Evolutionary conservation across 805 yeast species (phyloP).

Genomic region (Nadsonia fulvescens): DNA sequence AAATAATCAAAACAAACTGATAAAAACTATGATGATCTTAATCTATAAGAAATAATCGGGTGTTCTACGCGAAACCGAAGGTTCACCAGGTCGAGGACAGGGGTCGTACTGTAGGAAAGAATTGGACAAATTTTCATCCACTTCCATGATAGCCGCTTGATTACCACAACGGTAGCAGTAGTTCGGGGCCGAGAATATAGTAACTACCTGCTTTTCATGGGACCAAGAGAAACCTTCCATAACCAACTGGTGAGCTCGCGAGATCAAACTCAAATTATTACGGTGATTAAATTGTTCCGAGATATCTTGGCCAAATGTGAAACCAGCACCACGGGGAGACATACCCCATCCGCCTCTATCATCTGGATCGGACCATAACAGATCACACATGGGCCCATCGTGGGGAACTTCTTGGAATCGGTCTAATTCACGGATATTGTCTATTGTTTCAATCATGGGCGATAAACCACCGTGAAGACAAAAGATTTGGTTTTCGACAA

Average conservation of each 20-base stretch:
- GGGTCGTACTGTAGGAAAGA: constrained; percentile 91
- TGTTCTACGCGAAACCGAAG: constrained; percentile 89
- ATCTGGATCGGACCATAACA: constrained; percentile 94
- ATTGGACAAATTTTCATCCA: constrained; percentile 75
- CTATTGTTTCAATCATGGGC: constrained; percentile 90
- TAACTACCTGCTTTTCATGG: constrained; percentile 84
- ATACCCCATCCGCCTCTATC: constrained; percentile 98
- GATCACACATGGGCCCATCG: constrained; percentile 96
- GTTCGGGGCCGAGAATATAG: constrained; percentile 89
- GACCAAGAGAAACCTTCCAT: constrained; percentile 97
- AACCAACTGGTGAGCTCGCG: constrained; percentile 93
- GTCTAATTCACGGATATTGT: constrained; percentile 82
- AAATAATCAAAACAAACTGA: no score
- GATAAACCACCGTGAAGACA: constrained; percentile 95
- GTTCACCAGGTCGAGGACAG: constrained; percentile 92
- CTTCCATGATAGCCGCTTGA: constrained; percentile 97
- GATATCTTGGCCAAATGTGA: constrained; percentile 95
- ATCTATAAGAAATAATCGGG: constrained; percentile 74
- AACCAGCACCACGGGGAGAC: constrained; percentile 97
- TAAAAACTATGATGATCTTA: no score
- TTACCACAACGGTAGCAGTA: constrained; percentile 96
- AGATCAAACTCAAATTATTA: constrained; percentile 69
- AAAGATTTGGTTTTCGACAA: constrained; percentile 82
- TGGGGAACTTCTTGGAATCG: constrained; percentile 96
- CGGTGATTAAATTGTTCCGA: constrained; percentile 91